Evolutionary conservation across 306 rosid genomes (phyloP), one percentile per base, ranked within the genome.

Genomic region (Calophaca sinica): DNA sequence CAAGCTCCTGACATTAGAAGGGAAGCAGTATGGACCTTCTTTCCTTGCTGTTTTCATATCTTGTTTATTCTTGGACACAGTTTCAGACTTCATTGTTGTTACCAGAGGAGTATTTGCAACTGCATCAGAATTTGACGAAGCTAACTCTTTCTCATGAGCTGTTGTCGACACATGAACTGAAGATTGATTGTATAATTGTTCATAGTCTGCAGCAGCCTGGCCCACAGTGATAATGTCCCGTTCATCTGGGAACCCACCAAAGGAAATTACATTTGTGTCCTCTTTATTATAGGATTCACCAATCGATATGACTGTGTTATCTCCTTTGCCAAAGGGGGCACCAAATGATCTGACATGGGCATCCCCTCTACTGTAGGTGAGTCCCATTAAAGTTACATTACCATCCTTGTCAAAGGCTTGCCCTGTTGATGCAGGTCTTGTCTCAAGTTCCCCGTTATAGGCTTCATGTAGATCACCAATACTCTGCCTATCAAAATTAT

Each of bases 11-110:
- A 93, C 98, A 77, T 90, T 93, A 38, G 96, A 80, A 11, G 98
- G 98, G 64, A 93, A 90, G 87, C 91, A 87, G 79, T 89, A 90
- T 45, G 98, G 96, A 84, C 96, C 87, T 77, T 88, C 92, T 87
- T 90, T 90, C 87, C 72, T 87, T n/a, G 75, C 54, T 7, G 74
- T 41, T 85, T 87, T 92, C 75, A 52, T 15, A 51, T 90, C 94
- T 53, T 84, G 77, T 79, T 85, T 90, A 83, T 73, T 79, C 87
- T 92, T 89, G 41, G 82, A 41, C 59, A 70, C 80, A 35, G 71
- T 73, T 62, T 88, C 90, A 14, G 86, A 64, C 83, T 81, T 90
- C 61, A 77, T 58, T 85, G 79, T 87, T 68, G 73, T 65, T 55
- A 29, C 75, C 75, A 12, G 81, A 58, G 78, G 68, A 62, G 82